Base-by-base conservation (phyloP, 176 grass and related monocot genomes). In the Elymus sibiricus region DNA sequence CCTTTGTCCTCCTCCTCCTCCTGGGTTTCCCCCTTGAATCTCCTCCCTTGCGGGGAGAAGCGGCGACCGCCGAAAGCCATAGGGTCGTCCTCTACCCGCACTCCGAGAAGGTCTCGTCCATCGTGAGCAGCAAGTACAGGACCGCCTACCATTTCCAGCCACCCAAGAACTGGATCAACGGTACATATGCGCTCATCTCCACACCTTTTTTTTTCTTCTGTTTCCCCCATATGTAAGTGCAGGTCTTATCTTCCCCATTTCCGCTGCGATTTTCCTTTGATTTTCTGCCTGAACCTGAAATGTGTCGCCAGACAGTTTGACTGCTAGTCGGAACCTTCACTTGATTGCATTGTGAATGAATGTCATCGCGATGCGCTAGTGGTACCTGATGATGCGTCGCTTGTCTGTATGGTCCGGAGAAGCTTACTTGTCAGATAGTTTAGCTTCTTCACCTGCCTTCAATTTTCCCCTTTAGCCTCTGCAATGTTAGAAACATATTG, bases 161-260 rank as follows among this genome's bases (percentile, higher is more conserved):
- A 12, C 69, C 5, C 70, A 74, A 74, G 40, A 74, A 74, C 70
- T 74, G 70, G 70, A 74, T 74, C 39, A 74, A 74, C 70, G 70
- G 39, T 74, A 70, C 16, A 70, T 11, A 71, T 39, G 34, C 34
- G 34, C 67, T 69, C 3, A 69, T 32, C 65, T 65, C 27, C 0
- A 0, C 7, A 69, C 28, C 27, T 53, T 28, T 5, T 65, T 17
- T 2, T 2, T 9, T 59, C 1, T 59, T 65, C 27, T 65, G 63
- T 32, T 65, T 65, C 63, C 32, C 6, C 63, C 63, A 17, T 32
- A 0, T 65, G 10, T 15, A 64, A 32, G 27, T 1, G 63, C 63
- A 65, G 28, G 28, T 7, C 63, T 13, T 65, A 14, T 31, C 28
- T 34, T 66, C 11, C 68, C 5, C 19, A 3, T 71, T 27, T 74